These are phyloP conservation scores for Zymoseptoria brevis DNA, from an alignment of 2,329 filamentous ascomycete species.

Conservation along the genomic window DNA sequence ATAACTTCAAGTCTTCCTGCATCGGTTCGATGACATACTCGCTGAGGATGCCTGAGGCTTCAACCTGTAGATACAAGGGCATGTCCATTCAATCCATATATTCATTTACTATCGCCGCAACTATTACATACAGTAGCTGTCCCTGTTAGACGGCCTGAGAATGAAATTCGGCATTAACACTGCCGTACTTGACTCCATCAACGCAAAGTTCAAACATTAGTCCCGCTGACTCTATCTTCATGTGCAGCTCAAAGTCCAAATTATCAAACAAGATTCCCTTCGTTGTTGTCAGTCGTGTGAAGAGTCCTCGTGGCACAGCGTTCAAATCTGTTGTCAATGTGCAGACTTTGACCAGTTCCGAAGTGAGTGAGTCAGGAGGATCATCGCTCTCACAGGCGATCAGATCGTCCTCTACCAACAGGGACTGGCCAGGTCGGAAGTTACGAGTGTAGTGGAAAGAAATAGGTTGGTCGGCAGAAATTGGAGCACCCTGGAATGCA, in stretches of 20 bases:
- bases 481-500: conserved; percentile 53
- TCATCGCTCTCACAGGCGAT: conserved; percentile 66
- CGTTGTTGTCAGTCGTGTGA: conserved; percentile 69
- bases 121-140: background rate
- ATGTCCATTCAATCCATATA: background rate
- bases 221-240: conserved; percentile 72
- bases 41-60: background rate
- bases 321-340: conserved; percentile 73
- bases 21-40: background rate
- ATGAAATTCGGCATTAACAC: conserved; percentile 67
- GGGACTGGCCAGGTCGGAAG: conserved; percentile 68
- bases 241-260: conserved; percentile 72
- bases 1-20: background rate
- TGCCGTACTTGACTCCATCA: conserved; percentile 67
- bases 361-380: conserved; percentile 47
- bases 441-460: conserved; percentile 82
- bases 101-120: background rate
- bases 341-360: conserved; percentile 58
- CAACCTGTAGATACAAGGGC: background rate
- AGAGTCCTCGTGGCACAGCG: conserved; percentile 64
- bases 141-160: background rate
- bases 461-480: conserved; percentile 65
- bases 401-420: conserved; percentile 71
- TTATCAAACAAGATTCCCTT: conserved; percentile 75
- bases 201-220: conserved; percentile 72